Base-by-base conservation (phyloP, 108 stramenopile species). In the Cyclotella kingstonii region DNA sequence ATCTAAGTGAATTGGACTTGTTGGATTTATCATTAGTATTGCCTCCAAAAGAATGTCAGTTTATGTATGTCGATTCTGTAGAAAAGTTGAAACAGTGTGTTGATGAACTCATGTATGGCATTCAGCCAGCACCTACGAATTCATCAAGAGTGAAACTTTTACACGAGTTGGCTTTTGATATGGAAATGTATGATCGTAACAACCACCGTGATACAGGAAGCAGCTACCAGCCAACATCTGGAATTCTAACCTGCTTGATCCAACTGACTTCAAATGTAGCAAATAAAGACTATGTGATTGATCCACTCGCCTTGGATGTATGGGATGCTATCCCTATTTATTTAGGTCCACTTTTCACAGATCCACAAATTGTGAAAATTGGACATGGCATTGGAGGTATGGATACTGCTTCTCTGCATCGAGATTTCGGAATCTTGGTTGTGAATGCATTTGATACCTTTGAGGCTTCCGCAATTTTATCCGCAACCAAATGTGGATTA, bases 381-480 rank as follows among this genome's bases (percentile, higher is more conserved):
- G 94, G 96, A 6, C 96, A 98, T 66, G 85, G 84, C 5, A 85
- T 96, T 31, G 77, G 79, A 18, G 91, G 94, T 2, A 68, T 87
- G 66, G 97, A 98, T 70, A 63, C 94, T 1, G 77, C 75, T 15
- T 86, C 84, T 47, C 73, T 98, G 12, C 93, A 98, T 62, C 84
- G 94, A 7, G 96, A 98, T 81, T 94, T 96, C 54, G 95, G 96
- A 2, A 83, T 96, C 25, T 79, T 95, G 68, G 77, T 97, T 14
- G 81, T 96, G 7, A 96, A 96, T 81, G 84, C 78, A 33, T 97
- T 97, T 71, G 97, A 98, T 72, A 98, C 97, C 1, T 85, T 81
- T 38, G 86, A 89, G 48, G 93, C 93, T 22, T 87, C 92, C 2
- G 69, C 45, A 33, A 53, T 75, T 1, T 51, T 89, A 29, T 15